A percentile compares a stretch with the other conserved stretches of the same genome.
Conservation (phyloP, 176 grass and related monocot species). For the Triticum monococcum region DNA sequence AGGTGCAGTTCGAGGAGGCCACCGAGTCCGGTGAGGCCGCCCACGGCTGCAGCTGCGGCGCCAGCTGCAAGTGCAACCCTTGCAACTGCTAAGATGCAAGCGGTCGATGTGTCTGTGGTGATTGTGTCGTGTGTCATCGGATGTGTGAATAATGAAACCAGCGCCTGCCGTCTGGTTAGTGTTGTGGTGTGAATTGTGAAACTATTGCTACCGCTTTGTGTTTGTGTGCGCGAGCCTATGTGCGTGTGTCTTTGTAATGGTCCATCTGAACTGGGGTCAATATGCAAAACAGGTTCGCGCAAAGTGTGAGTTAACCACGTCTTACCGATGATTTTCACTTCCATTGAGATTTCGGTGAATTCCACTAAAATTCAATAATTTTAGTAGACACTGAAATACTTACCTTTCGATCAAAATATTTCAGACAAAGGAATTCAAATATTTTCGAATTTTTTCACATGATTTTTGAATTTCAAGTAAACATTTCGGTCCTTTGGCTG, state of each 20-base stretch:
- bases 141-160: neutral
- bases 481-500: too few relatives aligned
- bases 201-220: neutral
- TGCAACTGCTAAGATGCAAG: conserved; percentile 39
- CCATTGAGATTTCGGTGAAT: too few relatives aligned
- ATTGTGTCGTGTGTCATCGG: neutral
- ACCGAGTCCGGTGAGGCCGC: conserved; percentile 15
- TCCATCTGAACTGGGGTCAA: neutral
- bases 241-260: neutral
- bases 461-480: too few relatives aligned
- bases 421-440: too few relatives aligned
- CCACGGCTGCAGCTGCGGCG: conserved; percentile 44
- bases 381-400: too few relatives aligned
- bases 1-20: conserved; percentile 30
- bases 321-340: neutral
- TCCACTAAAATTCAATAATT: too few relatives aligned
- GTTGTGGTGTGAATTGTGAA: neutral
- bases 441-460: too few relatives aligned
- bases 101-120: neutral
- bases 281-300: neutral
- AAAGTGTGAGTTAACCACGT: neutral
- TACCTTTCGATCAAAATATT: too few relatives aligned
- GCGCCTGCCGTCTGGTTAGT: neutral
- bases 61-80: conserved; percentile 41
- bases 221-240: neutral